phyloP scores from a whole-genome alignment of 352 stramenopile species.

The Hyaloperonospora brassicae region DNA sequence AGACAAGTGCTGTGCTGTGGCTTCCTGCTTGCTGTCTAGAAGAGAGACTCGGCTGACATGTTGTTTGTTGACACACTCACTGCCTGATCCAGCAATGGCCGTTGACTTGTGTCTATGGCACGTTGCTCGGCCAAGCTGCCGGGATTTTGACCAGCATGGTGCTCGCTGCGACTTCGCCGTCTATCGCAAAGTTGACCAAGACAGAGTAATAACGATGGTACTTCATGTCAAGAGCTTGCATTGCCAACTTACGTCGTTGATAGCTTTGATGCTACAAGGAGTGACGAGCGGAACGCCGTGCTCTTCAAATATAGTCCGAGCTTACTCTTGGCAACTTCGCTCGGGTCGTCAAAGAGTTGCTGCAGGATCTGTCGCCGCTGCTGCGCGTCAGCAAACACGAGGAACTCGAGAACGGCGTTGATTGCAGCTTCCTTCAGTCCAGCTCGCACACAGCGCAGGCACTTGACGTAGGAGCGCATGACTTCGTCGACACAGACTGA shows the following conservation, averaged over 20 bases:
- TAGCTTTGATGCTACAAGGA: constrained; percentile 21
- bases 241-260: constrained; percentile 6
- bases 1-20: neutral
- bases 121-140: constrained; percentile 37
- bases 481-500: constrained; percentile 27
- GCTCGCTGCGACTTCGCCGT: constrained; percentile 8
- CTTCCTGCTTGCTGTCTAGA: neutral
- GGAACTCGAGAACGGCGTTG: constrained; percentile 53
- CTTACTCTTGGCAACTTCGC: constrained; percentile 71
- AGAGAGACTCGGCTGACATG: neutral
- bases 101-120: constrained; percentile 73
- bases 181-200: constrained; percentile 14
- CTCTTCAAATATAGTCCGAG: constrained; percentile 67
- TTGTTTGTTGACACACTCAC: neutral
- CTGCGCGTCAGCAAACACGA: constrained; percentile 39
- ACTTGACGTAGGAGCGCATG: constrained; percentile 42
- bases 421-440: constrained; percentile 58
- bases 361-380: constrained; percentile 54
- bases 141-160: constrained; percentile 30
- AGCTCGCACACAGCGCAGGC: constrained; percentile 36
- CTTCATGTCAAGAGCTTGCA: neutral
- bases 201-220: constrained; percentile 13
- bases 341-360: constrained; percentile 62
- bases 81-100: constrained; percentile 61
- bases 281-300: constrained; percentile 43